A percentile compares a stretch with the other conserved stretches of the same genome.
phyloP scores from a whole-genome alignment of 2,329 filamentous ascomycete genomes.

The Pleurostoma richardsiae region DNA sequence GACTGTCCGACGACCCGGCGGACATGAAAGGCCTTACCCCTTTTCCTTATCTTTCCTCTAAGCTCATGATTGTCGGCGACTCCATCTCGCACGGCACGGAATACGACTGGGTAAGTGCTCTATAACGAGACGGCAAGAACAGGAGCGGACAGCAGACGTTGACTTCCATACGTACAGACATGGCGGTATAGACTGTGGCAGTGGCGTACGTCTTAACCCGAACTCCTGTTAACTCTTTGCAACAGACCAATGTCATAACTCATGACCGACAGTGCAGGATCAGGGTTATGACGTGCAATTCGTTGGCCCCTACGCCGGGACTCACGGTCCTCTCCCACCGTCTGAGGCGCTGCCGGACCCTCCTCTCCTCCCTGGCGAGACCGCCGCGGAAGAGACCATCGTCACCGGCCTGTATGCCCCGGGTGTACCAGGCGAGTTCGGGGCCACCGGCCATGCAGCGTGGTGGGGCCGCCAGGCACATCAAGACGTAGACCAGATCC shows the following conservation, averaged over 20 bases:
- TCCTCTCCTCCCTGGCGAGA: background rate
- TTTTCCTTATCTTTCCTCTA: slow-evolving; percentile 4
- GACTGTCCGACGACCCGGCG: background rate
- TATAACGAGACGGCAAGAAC: background rate
- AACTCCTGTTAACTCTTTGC: too few species aligned
- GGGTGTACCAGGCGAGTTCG: background rate
- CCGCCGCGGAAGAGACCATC: background rate
- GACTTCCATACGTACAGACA: slow-evolving; percentile 12
- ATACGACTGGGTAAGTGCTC: slow-evolving; percentile 20
- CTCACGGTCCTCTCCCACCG: slow-evolving; percentile 2
- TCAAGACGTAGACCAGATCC: slow-evolving; percentile 21
- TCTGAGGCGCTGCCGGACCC: background rate
- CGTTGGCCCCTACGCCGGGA: slow-evolving; percentile 29
- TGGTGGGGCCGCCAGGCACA: slow-evolving; percentile 24
- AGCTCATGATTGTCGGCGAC: slow-evolving; percentile 29
- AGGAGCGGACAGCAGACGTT: background rate
- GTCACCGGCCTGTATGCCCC: background rate
- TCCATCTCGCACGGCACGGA: slow-evolving; percentile 31
- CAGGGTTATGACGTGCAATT: slow-evolving; percentile 11
- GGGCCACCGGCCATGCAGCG: background rate
- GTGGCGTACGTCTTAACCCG: slow-evolving; percentile 22
- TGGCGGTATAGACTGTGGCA: slow-evolving; percentile 36
- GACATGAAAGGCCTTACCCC: background rate
- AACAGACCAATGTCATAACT: slow-evolving; percentile 1
- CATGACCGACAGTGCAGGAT: slow-evolving; percentile 4